Evolutionary conservation across 2,329 filamentous ascomycete species (phyloP).

Genomic region (Chaetomium sp.): DNA sequence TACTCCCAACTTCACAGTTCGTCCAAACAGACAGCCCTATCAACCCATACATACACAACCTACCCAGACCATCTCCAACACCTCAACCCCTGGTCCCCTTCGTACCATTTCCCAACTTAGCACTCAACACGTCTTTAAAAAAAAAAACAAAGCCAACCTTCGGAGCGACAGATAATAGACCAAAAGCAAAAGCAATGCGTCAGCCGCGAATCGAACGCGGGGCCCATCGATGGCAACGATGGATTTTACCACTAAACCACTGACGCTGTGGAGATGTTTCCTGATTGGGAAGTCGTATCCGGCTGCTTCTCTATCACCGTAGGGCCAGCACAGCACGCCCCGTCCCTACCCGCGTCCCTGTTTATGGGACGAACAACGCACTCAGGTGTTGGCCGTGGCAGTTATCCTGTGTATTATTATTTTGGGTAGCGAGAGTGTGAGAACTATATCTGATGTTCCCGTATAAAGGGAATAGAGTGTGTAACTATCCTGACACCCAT

Average conservation of each 20-base stretch:
- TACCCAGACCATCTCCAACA: background rate
- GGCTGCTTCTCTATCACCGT: background rate
- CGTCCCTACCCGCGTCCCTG: too few relatives aligned
- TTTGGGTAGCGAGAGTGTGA: too few relatives aligned
- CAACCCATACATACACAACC: background rate
- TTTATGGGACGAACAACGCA: too few relatives aligned
- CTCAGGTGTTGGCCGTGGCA: too few relatives aligned
- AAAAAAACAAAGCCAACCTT: background rate
- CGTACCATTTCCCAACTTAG: background rate
- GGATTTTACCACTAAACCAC: constrained; percentile 58
- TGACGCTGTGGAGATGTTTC: constrained; percentile 31
- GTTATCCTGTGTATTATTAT: too few relatives aligned
- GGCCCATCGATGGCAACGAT: constrained; percentile 56
- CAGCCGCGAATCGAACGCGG: constrained; percentile 37
- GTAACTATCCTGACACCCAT: too few relatives aligned
- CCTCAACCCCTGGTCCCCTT: background rate
- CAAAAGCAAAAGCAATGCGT: constrained; percentile 26
- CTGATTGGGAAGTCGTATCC: constrained; percentile 14
- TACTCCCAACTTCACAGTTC: background rate
- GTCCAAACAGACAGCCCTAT: background rate
- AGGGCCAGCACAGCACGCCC: background rate
- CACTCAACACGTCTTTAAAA: background rate
- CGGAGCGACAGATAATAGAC: background rate
- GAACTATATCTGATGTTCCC: too few relatives aligned
- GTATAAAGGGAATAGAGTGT: too few relatives aligned